Base-by-base conservation (phyloP, 225 moss, liverwort and hornwort species). In the Asterella californica region DNA sequence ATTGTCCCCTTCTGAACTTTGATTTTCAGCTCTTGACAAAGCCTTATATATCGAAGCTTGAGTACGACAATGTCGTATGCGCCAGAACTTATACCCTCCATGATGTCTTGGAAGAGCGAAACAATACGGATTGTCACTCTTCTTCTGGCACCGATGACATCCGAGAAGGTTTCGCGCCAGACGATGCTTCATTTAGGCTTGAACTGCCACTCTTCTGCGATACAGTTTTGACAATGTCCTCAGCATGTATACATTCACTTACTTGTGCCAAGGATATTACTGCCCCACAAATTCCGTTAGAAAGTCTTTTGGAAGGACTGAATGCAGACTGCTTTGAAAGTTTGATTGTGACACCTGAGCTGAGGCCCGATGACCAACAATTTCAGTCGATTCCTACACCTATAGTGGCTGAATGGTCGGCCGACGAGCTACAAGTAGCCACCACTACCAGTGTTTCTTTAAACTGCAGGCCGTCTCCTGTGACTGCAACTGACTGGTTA, bases 361-460 rank as follows among this genome's bases (percentile, higher is more conserved):
- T 88, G 59, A 78, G 82, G 57, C 64, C 81, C 22, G 81, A 81
- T 66, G 87, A 88, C 45, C 27, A 72, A 24, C 59, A 79, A 14
- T 82, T 87, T 74, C 74, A 75, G 37, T 83, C 55, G 25, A 79
- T 88, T 55, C 85, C 85, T 76, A 30, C 64, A 33, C 87, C 85
- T 37, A 0, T 65, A 24, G 15, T 83, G n/a, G 15, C 67, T 24
- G 21, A 75, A 59, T 42, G 21, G 6, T 55, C 70, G 19, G 75
- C 21, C 54, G 25, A 72, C 24, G 36, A n/a, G 30, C 55, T 80
- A 54, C 75, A 73, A 38, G 62, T 45, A 75, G 38, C 79, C 38
- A 37, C 83, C 32, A 75, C 54, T 30, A 60, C 47, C 33, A 37
- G 61, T 53, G 34, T 78, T 0, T 78, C 75, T 72, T 25, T 27